Evolutionary conservation across 257 asterid species (phyloP).

Genomic region (Fraxinus cuspidata): DNA sequence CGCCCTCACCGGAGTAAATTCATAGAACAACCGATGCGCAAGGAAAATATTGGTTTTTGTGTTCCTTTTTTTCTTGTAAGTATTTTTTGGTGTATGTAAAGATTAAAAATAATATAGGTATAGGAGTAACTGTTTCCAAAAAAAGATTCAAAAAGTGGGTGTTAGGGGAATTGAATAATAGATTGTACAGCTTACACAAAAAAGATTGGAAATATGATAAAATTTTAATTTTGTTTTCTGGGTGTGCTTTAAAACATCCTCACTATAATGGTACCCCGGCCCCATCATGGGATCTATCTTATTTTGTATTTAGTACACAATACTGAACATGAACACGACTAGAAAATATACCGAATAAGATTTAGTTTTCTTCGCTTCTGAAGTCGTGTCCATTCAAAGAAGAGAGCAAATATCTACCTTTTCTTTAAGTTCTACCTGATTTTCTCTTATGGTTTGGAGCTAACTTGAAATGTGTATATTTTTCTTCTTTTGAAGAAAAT

Average conservation of each 20-base stretch:
- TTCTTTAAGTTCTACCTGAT: conserved; percentile 12
- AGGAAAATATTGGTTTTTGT: conserved; percentile 22
- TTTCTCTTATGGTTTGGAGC: not conserved
- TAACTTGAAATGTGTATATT: not conserved
- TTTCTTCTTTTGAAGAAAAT: conserved; percentile 20
- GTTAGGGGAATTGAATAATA: conserved; percentile 38
- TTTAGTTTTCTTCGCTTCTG: too few species aligned
- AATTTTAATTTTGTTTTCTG: conserved; percentile 17
- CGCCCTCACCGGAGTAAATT: not conserved
- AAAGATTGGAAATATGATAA: conserved; percentile 20
- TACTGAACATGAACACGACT: not conserved
- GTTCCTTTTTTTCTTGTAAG: conserved; percentile 13
- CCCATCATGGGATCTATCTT: not conserved
- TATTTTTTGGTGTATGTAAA: conserved; percentile 24
- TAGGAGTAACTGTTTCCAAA: conserved; percentile 32
- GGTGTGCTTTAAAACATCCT: conserved; percentile 17
- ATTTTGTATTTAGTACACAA: not conserved
- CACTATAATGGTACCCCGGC: not conserved
- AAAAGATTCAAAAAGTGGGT: conserved; percentile 30
- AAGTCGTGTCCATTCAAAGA: too few species aligned
- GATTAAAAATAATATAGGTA: conserved; percentile 29
- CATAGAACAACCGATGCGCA: conserved; percentile 26
- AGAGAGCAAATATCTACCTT: not conserved
- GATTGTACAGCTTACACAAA: conserved; percentile 43
- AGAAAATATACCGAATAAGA: too few species aligned